Evolutionary conservation across 257 asterid species (phyloP).

Genomic region (Datura wrightii): DNA sequence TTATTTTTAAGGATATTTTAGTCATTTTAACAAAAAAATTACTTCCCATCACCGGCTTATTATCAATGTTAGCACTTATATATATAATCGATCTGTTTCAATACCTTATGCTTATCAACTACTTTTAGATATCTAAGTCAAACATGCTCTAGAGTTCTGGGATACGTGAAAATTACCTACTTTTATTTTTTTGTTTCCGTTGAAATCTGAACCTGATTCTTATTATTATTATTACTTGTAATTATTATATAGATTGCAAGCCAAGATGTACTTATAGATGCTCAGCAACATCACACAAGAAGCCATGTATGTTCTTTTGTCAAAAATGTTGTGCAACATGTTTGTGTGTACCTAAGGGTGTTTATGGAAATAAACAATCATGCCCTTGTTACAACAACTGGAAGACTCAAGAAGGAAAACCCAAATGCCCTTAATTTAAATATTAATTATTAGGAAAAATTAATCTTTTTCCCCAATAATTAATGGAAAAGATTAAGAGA

Average conservation of each 20-base stretch:
- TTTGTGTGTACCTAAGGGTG: constrained; percentile 49
- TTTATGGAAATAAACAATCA: constrained; percentile 46
- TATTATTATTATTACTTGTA: not conserved
- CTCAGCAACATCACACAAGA: constrained; percentile 55
- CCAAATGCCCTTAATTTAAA: constrained; percentile 46
- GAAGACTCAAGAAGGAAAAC: constrained; percentile 50
- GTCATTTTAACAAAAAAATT: no score
- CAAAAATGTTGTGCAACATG: constrained; percentile 50
- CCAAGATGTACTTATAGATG: constrained; percentile 50
- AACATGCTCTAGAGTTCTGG: not conserved
- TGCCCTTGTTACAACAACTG: constrained; percentile 54
- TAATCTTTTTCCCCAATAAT: constrained; percentile 12
- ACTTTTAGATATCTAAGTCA: not conserved
- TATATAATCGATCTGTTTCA: not conserved
- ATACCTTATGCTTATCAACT: not conserved
- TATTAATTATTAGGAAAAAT: not conserved
- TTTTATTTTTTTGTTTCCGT: not conserved
- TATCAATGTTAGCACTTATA: not conserved
- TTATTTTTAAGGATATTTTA: no score
- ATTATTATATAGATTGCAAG: constrained; percentile 39
- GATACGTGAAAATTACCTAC: not conserved
- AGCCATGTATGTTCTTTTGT: constrained; percentile 53
- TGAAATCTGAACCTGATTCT: not conserved
- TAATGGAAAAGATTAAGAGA: not conserved
- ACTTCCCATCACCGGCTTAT: not conserved